Evolutionary conservation across 768 basidiomycete genomes (phyloP), one percentile per base, ranked within the genome.

Genomic region (Tylopilus sp.): DNA sequence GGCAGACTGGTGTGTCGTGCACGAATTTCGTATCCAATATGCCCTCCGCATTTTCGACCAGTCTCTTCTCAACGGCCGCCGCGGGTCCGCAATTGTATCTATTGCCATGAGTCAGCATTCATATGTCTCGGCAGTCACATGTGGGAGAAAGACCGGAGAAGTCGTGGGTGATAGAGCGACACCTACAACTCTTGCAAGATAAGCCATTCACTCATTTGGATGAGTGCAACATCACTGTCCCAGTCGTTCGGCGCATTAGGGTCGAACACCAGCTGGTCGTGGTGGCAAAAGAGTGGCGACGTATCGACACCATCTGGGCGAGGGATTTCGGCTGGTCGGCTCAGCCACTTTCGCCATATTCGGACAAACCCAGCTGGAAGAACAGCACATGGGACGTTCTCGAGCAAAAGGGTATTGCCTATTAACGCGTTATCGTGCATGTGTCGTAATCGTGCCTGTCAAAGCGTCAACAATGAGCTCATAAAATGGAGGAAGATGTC

Each of bases 271-370:
- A 92, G 75, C 53, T 74, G 65, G 6, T 72, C 72, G 66, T 93
- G 91, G 51, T 79, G 70, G 67, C 91, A 93, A 44, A 90, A 58
- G 60, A 88, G 83, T 9, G 63, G 59, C 12, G 74, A 69, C 57
- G 83, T 91, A 64, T 89, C 81, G 31, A 91, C 63, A 6, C 46
- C 51, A n/a, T 77, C 75, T 0, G 91, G 90, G 26, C 88, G 80
- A 26, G 71, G 55, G 44, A 71, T 61, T 51, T 80, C 79, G 7
- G 73, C 68, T 15, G 86, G 86, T 47, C 76, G 77, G 47, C 71
- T 70, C 7, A 84, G 61, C 91, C 91, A 93, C 50, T 76, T 74
- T 48, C 75, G 74, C 91, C 91, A 94, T 35, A 71, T 60, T 22
- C 76, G 81, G 44, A 85, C 68, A 62, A 91, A 94, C 2, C 71